phyloP scores from a whole-genome alignment of 306 rosid species.

The Trifolium repens region DNA sequence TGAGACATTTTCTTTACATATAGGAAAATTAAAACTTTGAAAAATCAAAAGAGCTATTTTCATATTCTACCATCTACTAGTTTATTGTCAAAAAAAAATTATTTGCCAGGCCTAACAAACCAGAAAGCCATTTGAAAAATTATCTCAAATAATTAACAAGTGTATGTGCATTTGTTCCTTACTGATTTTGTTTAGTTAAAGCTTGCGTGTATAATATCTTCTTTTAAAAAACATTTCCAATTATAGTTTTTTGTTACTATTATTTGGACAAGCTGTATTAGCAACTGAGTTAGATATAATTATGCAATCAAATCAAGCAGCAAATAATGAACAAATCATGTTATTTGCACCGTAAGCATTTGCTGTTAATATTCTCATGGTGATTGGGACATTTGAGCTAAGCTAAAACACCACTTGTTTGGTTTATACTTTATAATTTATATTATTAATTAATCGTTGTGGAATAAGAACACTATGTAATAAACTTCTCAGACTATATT shows the following conservation, averaged over 20 bases:
- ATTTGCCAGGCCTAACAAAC: background rate
- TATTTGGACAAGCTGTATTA: slow-evolving; percentile 33
- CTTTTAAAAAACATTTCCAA: background rate
- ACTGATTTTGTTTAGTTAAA: background rate
- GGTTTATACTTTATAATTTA: background rate
- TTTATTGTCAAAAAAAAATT: too few relatives aligned
- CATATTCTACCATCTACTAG: too few relatives aligned
- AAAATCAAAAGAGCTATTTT: background rate
- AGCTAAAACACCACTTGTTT: slow-evolving; percentile 13
- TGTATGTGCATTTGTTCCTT: background rate
- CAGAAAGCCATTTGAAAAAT: background rate
- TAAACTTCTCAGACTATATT: background rate
- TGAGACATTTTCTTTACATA: too few relatives aligned
- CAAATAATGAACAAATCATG: slow-evolving; percentile 32
- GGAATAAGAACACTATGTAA: background rate
- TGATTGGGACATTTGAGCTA: slow-evolving; percentile 38
- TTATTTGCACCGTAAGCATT: slow-evolving; percentile 36
- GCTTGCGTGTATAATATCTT: background rate
- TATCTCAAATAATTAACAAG: background rate
- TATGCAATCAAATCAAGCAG: slow-evolving; percentile 28
- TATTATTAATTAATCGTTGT: background rate
- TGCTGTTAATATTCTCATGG: slow-evolving; percentile 35
- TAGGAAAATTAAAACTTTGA: too few relatives aligned
- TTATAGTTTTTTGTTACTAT: too few relatives aligned
- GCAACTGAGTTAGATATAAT: slow-evolving; percentile 14